Evolutionary conservation across 1,139 yeast genomes (phyloP).

Genomic region (Zygosaccharomyces sapae): DNA sequence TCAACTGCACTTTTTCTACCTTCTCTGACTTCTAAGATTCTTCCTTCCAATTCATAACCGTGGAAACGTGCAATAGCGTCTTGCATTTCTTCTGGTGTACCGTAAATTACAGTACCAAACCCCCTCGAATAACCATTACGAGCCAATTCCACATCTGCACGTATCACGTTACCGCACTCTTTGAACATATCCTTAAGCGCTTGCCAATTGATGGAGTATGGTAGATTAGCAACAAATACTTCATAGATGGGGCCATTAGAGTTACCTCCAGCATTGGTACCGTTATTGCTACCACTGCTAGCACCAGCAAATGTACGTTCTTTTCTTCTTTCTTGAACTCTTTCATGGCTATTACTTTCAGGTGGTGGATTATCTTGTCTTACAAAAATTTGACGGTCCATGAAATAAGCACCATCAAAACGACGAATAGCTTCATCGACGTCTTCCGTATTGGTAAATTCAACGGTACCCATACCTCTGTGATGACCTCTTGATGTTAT

Average conservation of each 20-base stretch:
- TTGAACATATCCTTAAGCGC: slow-evolving; percentile 80
- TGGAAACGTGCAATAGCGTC: slow-evolving; percentile 59
- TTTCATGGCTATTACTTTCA: slow-evolving; percentile 20
- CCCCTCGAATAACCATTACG: slow-evolving; percentile 79
- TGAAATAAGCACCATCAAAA: slow-evolving; percentile 61
- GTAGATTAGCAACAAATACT: slow-evolving; percentile 77
- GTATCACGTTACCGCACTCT: slow-evolving; percentile 65
- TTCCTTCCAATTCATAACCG: slow-evolving; percentile 67
- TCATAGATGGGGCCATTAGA: slow-evolving; percentile 48
- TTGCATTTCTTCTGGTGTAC: slow-evolving; percentile 55
- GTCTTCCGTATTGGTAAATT: slow-evolving; percentile 62
- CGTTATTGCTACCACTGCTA: slow-evolving; percentile 4
- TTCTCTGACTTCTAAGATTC: slow-evolving; percentile 67
- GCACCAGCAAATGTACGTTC: slow-evolving; percentile 9
- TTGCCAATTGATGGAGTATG: slow-evolving; percentile 79
- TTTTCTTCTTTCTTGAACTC: slow-evolving; percentile 14
- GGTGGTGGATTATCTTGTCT: slow-evolving; percentile 89
- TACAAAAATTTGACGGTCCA: slow-evolving; percentile 85
- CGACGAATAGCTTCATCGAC: slow-evolving; percentile 72
- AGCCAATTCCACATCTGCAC: slow-evolving; percentile 75
- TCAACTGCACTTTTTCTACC: slow-evolving; percentile 42
- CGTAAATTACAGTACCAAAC: slow-evolving; percentile 70
- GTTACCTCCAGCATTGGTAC: slow-evolving; percentile 16
- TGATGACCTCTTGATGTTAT: slow-evolving; percentile 80
- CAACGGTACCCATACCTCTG: slow-evolving; percentile 92